Base-by-base conservation (phyloP, 164 flowering plant species). In the Vitis riparia region DNA sequence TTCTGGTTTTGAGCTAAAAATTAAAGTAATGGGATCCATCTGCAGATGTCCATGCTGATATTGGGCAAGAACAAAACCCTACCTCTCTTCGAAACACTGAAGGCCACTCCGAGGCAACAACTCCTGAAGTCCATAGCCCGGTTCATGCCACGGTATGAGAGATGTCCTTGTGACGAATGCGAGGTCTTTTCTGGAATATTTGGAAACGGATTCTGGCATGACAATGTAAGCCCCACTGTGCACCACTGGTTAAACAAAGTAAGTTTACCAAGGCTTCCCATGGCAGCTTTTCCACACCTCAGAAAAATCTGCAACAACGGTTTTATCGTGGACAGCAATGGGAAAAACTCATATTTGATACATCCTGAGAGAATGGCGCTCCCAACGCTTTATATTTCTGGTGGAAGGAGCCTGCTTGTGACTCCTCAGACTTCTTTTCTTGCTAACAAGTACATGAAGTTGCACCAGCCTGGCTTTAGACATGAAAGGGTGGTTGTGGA, bases 281-380 rank as follows among this genome's bases (percentile, higher is more conserved):
- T 88, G 88, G 77, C 87, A 5, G 86, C 77, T 8, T 83, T 88
- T 68, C 82, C 86, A 51, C 91, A 88, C 73, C 78, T 86, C 55
- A 71, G 87, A 16, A 88, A 82, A 71, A 86, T 88, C 17, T 83
- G 89, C 71, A 74, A 69, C 23, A 14, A 82, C 1, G 88, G 92
- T 64, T 82, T 72, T 68, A 83, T 88, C 1, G 84, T 88, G 49
- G 82, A 83, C 79, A 57, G 77, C n/a, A 49, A 68, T 5, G 88
- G 87, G 1, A 66, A 77, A 11, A 80, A 83, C 68, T 27, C 77
- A 2, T 86, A 84, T 61, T 67, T 88, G 72, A 77, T 80, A 51
- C 84, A 86, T 66, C 86, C 88, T 3, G 88, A 86, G 76, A 80
- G 92, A 72, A 84, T 88, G 86, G 76, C 79, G 12, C 67, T 84